phyloP scores from a whole-genome alignment of 257 asterid genomes.

The Salvia miltiorrhiza region DNA sequence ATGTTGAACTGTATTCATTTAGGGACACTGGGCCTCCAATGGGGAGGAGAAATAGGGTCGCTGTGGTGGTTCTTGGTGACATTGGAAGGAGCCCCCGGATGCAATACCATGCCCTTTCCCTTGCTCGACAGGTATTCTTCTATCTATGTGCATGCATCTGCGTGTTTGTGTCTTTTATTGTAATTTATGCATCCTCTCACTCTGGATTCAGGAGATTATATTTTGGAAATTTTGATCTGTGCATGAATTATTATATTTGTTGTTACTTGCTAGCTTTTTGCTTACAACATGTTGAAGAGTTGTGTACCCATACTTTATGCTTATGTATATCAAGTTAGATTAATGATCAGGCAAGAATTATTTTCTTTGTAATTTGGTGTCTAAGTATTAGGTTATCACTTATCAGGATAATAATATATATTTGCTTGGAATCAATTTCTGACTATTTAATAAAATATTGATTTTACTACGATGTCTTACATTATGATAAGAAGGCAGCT shows the following conservation, averaged over 20 bases:
- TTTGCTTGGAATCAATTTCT: neutral
- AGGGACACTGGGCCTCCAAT: constrained; percentile 25
- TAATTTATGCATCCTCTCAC: neutral
- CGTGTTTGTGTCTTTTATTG: neutral
- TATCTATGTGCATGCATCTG: neutral
- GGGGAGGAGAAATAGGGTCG: constrained; percentile 72
- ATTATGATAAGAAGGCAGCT: neutral
- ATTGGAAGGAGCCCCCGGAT: constrained; percentile 96
- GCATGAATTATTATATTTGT: neutral
- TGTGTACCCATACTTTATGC: neutral
- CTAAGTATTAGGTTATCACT: neutral
- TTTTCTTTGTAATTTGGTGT: neutral
- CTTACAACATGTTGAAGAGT: neutral
- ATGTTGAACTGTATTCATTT: neutral
- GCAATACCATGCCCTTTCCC: constrained; percentile 97
- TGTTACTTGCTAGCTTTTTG: neutral
- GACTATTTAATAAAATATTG: neutral
- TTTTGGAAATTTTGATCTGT: neutral
- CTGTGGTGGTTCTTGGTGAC: constrained; percentile 94
- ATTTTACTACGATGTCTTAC: neutral
- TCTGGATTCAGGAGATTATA: constrained; percentile 4
- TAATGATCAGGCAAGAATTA: neutral
- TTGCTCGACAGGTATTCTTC: constrained; percentile 71
- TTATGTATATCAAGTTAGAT: neutral
- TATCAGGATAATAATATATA: neutral